These are phyloP conservation scores for Solanum pennellii DNA, from an alignment of 257 asterid genomes.

Conservation along the genomic window DNA sequence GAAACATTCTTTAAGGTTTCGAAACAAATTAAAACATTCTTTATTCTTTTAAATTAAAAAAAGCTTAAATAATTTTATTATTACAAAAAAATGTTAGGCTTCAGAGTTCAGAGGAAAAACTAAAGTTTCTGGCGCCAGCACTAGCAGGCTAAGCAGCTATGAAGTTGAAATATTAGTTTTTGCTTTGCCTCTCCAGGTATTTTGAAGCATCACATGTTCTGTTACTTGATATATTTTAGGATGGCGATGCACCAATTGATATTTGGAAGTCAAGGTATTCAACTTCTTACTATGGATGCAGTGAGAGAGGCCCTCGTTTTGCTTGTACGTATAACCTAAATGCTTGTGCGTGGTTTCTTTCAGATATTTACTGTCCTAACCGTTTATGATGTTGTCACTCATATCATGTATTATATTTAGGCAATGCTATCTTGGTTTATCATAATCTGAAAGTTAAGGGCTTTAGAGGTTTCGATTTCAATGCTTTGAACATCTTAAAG, in stretches of 20 bases:
- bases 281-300: constrained; percentile 71
- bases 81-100: too few species aligned
- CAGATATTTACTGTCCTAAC: not conserved
- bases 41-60: too few species aligned
- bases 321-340: constrained; percentile 49
- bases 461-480: not conserved
- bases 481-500: not conserved
- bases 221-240: constrained; percentile 30
- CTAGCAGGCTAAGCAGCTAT: not conserved
- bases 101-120: not conserved
- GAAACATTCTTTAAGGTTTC: too few species aligned
- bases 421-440: not conserved
- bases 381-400: not conserved
- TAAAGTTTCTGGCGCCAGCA: not conserved
- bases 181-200: not conserved
- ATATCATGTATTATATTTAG: not conserved
- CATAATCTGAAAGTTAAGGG: not conserved
- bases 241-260: constrained; percentile 53
- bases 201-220: not conserved
- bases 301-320: constrained; percentile 61
- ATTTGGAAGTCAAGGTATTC: constrained; percentile 87
- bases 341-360: not conserved
- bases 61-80: too few species aligned
- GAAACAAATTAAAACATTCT: too few species aligned
- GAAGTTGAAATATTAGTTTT: not conserved